These are phyloP conservation scores for Moniliophthora roreri DNA, from an alignment of 1,284 basidiomycete species.

Conservation along the genomic window DNA sequence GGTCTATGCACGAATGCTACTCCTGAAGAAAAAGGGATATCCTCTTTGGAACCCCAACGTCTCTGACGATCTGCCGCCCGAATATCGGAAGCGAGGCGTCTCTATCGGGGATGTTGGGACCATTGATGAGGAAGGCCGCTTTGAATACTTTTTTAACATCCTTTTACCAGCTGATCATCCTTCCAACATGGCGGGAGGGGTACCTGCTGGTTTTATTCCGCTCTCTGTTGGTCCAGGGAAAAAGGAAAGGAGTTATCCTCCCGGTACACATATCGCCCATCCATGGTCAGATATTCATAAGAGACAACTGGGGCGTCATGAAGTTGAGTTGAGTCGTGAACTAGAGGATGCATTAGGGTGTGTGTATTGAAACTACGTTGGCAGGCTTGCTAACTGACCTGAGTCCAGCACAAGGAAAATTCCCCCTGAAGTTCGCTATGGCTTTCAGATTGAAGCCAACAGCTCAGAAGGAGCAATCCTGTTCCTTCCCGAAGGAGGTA, in stretches of 20 bases:
- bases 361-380: too few relatives aligned
- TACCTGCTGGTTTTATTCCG: conserved; percentile 3
- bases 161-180: background rate
- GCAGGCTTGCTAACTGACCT: too few relatives aligned
- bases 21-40: conserved; percentile 2
- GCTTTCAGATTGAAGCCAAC: too few relatives aligned
- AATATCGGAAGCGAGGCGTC: background rate
- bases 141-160: conserved; percentile 6
- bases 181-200: background rate
- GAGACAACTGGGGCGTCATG: background rate
- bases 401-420: background rate
- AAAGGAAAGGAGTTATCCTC: too few relatives aligned
- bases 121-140: conserved; percentile 2
- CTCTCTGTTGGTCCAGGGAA: background rate
- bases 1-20: conserved; percentile 3
- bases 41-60: conserved; percentile 6
- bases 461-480: too few relatives aligned
- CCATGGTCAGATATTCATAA: background rate
- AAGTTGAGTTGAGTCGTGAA: background rate
- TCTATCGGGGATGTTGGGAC: conserved; percentile 3
- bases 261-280: background rate
- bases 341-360: too few relatives aligned
- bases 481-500: too few relatives aligned
- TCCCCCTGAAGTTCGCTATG: too few relatives aligned
- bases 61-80: background rate